These are phyloP conservation scores for Hippophae rhamnoides DNA, from an alignment of 306 rosid species.

Conservation along the genomic window DNA sequence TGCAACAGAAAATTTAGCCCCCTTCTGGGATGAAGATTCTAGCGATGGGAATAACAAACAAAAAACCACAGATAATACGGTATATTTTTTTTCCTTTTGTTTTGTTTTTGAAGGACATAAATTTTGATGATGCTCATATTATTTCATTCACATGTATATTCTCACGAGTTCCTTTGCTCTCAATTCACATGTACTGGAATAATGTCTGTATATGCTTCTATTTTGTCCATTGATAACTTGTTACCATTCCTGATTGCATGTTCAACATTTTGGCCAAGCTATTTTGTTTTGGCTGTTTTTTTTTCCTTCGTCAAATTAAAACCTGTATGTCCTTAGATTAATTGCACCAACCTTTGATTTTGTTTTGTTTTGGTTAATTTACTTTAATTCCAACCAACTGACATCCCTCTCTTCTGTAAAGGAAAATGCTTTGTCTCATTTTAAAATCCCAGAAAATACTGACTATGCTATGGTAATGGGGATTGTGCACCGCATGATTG, in stretches of 20 bases:
- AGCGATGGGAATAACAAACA: conserved; percentile 29
- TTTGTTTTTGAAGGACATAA: conserved; percentile 1
- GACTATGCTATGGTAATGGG: conserved; percentile 50
- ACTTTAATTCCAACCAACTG: not conserved
- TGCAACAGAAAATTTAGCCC: conserved; percentile 11
- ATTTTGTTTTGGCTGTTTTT: not conserved
- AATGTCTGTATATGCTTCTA: no score
- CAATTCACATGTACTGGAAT: no score
- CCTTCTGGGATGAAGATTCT: conserved; percentile 16
- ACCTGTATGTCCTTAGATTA: not conserved
- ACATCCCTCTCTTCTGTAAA: conserved; percentile 21
- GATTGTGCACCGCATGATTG: conserved; percentile 47
- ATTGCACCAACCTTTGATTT: not conserved
- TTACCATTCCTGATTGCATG: no score
- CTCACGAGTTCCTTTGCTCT: no score
- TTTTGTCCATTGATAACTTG: no score
- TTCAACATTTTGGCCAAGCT: no score
- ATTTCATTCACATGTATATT: not conserved
- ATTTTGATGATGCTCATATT: not conserved
- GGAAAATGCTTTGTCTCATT: conserved; percentile 22
- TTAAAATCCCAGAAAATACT: conserved; percentile 25
- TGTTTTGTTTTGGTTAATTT: not conserved
- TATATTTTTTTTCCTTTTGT: conserved; percentile 8
- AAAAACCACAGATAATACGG: conserved; percentile 25
- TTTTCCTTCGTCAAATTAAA: not conserved